Evolutionary conservation across 306 rosid species (phyloP), one percentile per base, ranked within the genome.

Genomic region (Sechiopsis laciniata): DNA sequence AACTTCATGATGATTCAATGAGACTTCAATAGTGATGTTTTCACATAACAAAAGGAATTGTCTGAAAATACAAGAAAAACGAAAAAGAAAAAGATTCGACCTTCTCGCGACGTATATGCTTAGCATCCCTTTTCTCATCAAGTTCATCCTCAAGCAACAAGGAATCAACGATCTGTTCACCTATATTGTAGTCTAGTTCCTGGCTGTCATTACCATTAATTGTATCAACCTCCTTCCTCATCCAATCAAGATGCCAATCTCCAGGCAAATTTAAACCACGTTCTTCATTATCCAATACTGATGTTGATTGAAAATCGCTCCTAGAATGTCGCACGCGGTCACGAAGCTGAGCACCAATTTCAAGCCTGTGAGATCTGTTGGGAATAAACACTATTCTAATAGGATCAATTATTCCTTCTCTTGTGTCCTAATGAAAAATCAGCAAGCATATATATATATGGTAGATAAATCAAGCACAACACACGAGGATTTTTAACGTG

Each of bases 31-130:
- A 67, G 40, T 6, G 10, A 42, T 48, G 53, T 48, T 68, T 48
- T 7, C 19, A 26, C 20, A 8, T 45, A 48, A 48, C 21, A 50
- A 22, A 69, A 48, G 56, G 14, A 42, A 22, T 2, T 3, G 57
- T 50, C 2, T 12, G 17, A 21, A 50, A 50, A 50, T 50, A 19
- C 17, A 13, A 73, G 64, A 74, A 6, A 78, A 52, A 60, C 52
- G n/a, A 59, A 57, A 64, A 75, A 69, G 45, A 24, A 48, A 78
- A 79, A 50, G 24, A 17, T 57, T 13, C 37, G 70, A 90, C 97
- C 97, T 90, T 91, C 71, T 91, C 90, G 6, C 86, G 90, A 2
- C 81, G 87, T n/a, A 62, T 84, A 66, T 85, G 82, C 74, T 65
- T 87, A 1, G 78, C 60, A 57, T 78, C 85, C 57, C 45, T 82